Conservation (phyloP, 192 early-diverging fungal genomes). For the Coemansia sp. region DNA sequence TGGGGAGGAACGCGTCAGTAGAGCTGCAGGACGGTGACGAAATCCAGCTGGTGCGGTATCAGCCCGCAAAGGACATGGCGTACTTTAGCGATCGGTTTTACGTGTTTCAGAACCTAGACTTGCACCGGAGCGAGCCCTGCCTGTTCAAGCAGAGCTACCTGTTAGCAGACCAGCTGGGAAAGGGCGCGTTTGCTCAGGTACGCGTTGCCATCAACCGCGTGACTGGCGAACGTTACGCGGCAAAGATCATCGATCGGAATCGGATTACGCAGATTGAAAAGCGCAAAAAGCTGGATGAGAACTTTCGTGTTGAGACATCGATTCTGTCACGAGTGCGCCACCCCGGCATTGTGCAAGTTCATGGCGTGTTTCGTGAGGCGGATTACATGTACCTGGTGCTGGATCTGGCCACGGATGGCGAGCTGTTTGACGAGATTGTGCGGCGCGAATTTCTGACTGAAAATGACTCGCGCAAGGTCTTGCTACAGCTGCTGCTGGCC, state of each 20-base stretch:
- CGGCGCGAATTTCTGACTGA: conserved; percentile 73
- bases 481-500: conserved; percentile 76
- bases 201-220: conserved; percentile 60
- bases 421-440: conserved; percentile 91
- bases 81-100: conserved; percentile 50
- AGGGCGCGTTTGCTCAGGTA: conserved; percentile 68
- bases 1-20: conserved; percentile 52
- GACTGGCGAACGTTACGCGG: conserved; percentile 64
- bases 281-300: conserved; percentile 47
- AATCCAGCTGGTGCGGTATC: conserved; percentile 59
- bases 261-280: conserved; percentile 32
- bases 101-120: conserved; percentile 43
- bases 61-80: conserved; percentile 40
- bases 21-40: conserved; percentile 61
- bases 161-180: conserved; percentile 36
- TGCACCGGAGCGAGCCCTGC: conserved; percentile 39
- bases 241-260: conserved; percentile 74
- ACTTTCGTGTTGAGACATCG: conserved; percentile 44
- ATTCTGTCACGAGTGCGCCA: conserved; percentile 52
- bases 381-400: conserved; percentile 52
- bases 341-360: conserved; percentile 46
- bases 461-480: conserved; percentile 69
- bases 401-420: conserved; percentile 75
- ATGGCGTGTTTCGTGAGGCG: conserved; percentile 50
- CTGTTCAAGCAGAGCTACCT: conserved; percentile 52